Evolutionary conservation across 1,139 yeast species (phyloP).

Genomic region (Diutina catenulata): DNA sequence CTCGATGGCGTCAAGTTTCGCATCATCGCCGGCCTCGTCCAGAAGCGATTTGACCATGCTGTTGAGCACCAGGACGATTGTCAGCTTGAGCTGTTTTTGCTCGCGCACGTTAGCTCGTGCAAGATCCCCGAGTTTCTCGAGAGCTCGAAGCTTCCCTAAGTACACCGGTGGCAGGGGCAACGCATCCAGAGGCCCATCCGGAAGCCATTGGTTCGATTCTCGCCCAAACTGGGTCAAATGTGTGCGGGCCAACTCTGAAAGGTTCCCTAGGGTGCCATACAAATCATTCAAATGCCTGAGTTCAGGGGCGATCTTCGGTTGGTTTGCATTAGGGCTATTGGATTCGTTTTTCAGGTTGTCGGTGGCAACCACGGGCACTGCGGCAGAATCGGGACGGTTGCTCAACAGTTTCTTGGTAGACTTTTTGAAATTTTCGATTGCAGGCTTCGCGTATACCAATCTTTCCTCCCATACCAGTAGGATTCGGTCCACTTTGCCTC

Average conservation of each 20-base stretch:
- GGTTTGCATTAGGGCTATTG: slow-evolving; percentile 1
- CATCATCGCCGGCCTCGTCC: slow-evolving; percentile 34
- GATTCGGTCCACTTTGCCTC: slow-evolving; percentile 51
- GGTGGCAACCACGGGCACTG: neutral
- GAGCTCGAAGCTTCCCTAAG: slow-evolving; percentile 30
- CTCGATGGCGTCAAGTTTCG: slow-evolving; percentile 29
- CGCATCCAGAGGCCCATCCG: slow-evolving; percentile 29
- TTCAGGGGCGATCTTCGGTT: slow-evolving; percentile 23
- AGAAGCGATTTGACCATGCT: too few species aligned
- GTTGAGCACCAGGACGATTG: too few species aligned
- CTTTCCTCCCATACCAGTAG: slow-evolving; percentile 71
- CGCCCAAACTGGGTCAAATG: slow-evolving; percentile 32
- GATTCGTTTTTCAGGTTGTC: neutral
- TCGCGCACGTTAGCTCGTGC: slow-evolving; percentile 25
- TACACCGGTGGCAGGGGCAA: slow-evolving; percentile 43
- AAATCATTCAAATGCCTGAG: slow-evolving; percentile 24
- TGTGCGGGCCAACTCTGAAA: slow-evolving; percentile 22
- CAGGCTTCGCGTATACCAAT: slow-evolving; percentile 30
- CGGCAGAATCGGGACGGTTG: neutral
- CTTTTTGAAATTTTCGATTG: neutral
- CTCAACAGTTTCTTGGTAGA: neutral
- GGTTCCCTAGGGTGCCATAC: slow-evolving; percentile 18
- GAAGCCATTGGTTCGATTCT: slow-evolving; percentile 31
- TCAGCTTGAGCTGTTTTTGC: slow-evolving; percentile 24
- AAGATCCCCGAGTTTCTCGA: slow-evolving; percentile 30